Percentiles rank a stretch among this genome's conserved stretches.
Conservation (phyloP, 257 asterid species). For the Solanum bulbocastanum region DNA sequence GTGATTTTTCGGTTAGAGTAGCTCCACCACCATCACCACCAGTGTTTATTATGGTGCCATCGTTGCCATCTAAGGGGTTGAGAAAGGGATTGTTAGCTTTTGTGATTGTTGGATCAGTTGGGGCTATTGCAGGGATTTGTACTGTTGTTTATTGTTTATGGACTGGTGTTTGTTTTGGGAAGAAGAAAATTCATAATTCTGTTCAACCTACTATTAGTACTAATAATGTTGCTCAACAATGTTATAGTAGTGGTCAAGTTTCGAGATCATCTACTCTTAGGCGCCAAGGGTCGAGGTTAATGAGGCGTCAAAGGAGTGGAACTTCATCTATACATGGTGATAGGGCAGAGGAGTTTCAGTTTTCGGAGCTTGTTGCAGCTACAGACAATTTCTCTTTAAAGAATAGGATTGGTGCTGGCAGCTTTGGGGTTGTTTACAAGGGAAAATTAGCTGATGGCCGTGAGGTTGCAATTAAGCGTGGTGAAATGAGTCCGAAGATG, state of each 20-base stretch:
- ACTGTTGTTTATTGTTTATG: not conserved
- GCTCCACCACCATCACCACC: not conserved
- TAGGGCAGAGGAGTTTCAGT: not conserved
- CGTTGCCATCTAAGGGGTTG: not conserved
- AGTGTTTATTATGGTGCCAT: not conserved
- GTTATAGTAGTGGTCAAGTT: not conserved
- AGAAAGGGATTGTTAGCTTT: not conserved
- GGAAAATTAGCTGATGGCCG: not conserved
- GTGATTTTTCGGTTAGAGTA: not conserved
- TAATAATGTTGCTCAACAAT: not conserved
- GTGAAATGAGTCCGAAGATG: not conserved
- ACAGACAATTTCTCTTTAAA: not conserved
- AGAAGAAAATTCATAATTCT: conserved; percentile 2
- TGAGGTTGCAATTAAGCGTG: not conserved
- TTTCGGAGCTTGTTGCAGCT: not conserved
- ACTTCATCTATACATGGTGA: not conserved
- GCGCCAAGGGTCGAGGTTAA: not conserved
- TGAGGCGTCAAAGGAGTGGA: not conserved
- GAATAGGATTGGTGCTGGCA: conserved; percentile 1
- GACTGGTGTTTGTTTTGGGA: conserved; percentile 2
- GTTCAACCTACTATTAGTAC: not conserved
- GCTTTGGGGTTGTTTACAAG: conserved; percentile 1
- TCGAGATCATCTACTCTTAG: not conserved
- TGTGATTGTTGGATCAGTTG: not conserved
- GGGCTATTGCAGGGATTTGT: not conserved